Percentiles rank a stretch among this genome's conserved stretches.
Evolutionary conservation across 2,329 filamentous ascomycete genomes (phyloP).

Genomic region (Ambrosiella beaveri): DNA sequence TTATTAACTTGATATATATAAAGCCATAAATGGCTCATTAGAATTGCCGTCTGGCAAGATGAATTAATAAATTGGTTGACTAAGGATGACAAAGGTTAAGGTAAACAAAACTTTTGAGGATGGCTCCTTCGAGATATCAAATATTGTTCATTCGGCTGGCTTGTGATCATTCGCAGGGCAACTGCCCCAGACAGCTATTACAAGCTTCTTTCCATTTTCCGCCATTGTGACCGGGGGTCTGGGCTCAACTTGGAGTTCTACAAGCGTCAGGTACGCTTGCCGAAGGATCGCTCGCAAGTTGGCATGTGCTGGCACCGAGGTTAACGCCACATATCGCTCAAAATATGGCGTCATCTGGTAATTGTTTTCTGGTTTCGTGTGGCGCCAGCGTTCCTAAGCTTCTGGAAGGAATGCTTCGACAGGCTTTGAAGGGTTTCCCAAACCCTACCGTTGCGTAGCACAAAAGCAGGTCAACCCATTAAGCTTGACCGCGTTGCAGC

Average conservation of each 20-base stretch:
- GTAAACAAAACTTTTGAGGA: neutral
- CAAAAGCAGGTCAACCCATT: neutral
- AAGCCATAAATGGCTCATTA: neutral
- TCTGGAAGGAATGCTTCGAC: neutral
- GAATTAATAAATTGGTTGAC: neutral
- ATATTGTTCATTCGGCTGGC: neutral
- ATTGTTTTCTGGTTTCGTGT: neutral
- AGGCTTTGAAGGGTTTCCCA: neutral
- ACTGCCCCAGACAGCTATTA: neutral
- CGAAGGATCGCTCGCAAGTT: neutral
- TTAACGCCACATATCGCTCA: constrained; percentile 6
- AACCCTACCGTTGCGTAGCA: neutral
- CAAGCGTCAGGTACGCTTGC: neutral
- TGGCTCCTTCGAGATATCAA: neutral
- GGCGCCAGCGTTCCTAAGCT: neutral
- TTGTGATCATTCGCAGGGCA: neutral
- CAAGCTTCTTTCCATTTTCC: neutral
- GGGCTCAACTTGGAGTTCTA: neutral
- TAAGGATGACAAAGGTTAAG: neutral
- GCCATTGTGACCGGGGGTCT: neutral
- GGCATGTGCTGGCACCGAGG: constrained; percentile 12
- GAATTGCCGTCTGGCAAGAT: neutral
- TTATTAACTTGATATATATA: neutral
- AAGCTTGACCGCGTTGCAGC: neutral
- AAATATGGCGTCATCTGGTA: neutral